These are phyloP conservation scores for Alternaria triticimaculans DNA, from an alignment of 2,329 filamentous ascomycete genomes.

Conservation along the genomic window DNA sequence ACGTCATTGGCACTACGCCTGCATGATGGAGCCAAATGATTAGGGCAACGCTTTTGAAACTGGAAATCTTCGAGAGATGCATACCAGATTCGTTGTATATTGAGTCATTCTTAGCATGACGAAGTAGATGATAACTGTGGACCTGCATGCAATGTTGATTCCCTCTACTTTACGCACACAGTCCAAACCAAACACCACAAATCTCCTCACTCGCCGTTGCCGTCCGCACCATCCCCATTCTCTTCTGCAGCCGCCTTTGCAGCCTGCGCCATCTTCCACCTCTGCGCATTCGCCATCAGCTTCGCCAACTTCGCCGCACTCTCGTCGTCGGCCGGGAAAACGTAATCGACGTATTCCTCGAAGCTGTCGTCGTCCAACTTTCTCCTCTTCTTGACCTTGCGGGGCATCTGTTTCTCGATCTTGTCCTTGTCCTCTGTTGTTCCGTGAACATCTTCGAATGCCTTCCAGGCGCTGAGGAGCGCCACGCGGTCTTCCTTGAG, in stretches of 20 bases:
- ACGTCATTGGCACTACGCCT: neutral
- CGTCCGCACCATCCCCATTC: neutral
- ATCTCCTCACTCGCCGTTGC: too few species aligned
- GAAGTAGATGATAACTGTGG: too few species aligned
- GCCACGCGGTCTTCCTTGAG: conserved; percentile 93
- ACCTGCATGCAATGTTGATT: too few species aligned
- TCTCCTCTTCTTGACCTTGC: conserved; percentile 89
- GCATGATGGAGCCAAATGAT: too few species aligned
- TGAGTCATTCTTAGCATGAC: too few species aligned
- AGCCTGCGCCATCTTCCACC: conserved; percentile 74
- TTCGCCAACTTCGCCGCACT: conserved; percentile 83
- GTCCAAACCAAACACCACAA: too few species aligned
- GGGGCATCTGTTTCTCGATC: conserved; percentile 92
- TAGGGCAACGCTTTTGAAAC: too few species aligned
- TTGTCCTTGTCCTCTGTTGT: conserved; percentile 75
- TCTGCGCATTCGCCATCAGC: conserved; percentile 82
- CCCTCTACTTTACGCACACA: too few species aligned
- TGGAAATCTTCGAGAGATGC: too few species aligned
- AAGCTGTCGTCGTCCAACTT: conserved; percentile 90
- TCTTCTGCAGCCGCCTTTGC: conserved; percentile 18
- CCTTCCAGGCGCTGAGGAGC: conserved; percentile 88
- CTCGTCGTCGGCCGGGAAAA: conserved; percentile 95
- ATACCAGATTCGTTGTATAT: too few species aligned
- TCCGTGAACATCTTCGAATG: conserved; percentile 89
- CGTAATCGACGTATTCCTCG: conserved; percentile 96